A percentile compares a stretch with the other conserved stretches of the same genome.
These are phyloP conservation scores for Fagus sylvatica DNA, from an alignment of 306 rosid species.

Conservation along the genomic window DNA sequence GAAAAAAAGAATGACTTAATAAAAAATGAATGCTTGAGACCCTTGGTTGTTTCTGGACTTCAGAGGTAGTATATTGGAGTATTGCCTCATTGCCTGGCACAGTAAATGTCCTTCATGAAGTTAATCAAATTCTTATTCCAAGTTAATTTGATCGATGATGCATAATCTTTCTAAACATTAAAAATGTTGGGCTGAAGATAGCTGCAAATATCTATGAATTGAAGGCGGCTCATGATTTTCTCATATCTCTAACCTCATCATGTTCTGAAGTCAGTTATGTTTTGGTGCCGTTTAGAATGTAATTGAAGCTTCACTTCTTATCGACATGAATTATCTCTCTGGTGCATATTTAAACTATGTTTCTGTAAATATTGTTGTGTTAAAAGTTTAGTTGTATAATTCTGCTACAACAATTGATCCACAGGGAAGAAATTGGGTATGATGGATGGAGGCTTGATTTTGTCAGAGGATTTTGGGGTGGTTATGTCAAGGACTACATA, in stretches of 20 bases:
- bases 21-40: too few relatives aligned
- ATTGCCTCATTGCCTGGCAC: neutral
- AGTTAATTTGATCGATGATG: neutral
- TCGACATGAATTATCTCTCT: slow-evolving; percentile 5
- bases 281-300: neutral
- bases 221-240: slow-evolving; percentile 1
- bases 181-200: neutral
- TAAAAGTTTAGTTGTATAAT: neutral
- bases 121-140: neutral
- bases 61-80: neutral
- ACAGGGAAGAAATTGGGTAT: slow-evolving; percentile 90
- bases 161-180: neutral
- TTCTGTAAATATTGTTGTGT: neutral
- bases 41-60: neutral
- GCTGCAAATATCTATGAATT: slow-evolving; percentile 6
- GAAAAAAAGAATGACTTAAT: too few relatives aligned
- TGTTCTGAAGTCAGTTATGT: neutral
- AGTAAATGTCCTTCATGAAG: neutral
- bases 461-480: slow-evolving; percentile 99
- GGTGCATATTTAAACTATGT: slow-evolving; percentile 5
- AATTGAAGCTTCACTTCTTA: neutral
- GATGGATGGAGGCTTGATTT: slow-evolving; percentile 99
- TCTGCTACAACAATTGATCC: slow-evolving; percentile 14
- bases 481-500: slow-evolving; percentile 90
- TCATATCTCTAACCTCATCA: neutral